Base-by-base conservation (phyloP, 768 basidiomycete species). In the Mrakia hoshinonis region DNA sequence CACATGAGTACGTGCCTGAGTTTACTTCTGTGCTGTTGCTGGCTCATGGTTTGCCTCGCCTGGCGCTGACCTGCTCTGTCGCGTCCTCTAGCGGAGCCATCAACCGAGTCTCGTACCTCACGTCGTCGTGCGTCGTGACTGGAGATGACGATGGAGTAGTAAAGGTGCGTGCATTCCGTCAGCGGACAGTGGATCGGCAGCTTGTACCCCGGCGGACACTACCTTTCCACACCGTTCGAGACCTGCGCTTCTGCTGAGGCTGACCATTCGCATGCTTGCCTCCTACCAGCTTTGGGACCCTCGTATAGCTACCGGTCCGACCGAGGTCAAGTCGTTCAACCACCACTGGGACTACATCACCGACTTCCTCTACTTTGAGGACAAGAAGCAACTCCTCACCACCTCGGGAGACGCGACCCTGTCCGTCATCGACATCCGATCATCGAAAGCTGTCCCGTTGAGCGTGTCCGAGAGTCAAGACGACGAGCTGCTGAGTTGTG, bases 341-440 rank as follows among this genome's bases (percentile, higher is more conserved):
- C 94, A 96, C 63, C 94, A 97, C 76, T 92, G 89, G 77, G 93
- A 96, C 80, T 96, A 92, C 77, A 92, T 96, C 69, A 89, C 91
- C 47, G 92, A 93, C 78, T 92, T 96, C 79, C 80, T 90, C 48
- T 96, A 89, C 86, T 79, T 92, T 68, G 85, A 85, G 47, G 89
- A 90, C 79, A 90, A 89, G 80, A 88, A 86, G 74, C 91, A 92
- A 69, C 83, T 93, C 20, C 85, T 97, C 24, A 85, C 89, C 39
- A 93, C 93, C 4, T 95, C 92, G 93, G 94, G 91, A 48, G 94
- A 97, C 79, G 93, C 92, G 2, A 92, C 92, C 18, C 81, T 97
- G 61, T 94, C 92, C 24, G 92, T 95, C 52, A 87, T 94, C 77
- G 94, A 97, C 75, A 85, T 94, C 31, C 86, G 93, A 70, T 87